phyloP scores from a whole-genome alignment of 495 filamentous ascomycete genomes.

The Xeromyces bisporus region DNA sequence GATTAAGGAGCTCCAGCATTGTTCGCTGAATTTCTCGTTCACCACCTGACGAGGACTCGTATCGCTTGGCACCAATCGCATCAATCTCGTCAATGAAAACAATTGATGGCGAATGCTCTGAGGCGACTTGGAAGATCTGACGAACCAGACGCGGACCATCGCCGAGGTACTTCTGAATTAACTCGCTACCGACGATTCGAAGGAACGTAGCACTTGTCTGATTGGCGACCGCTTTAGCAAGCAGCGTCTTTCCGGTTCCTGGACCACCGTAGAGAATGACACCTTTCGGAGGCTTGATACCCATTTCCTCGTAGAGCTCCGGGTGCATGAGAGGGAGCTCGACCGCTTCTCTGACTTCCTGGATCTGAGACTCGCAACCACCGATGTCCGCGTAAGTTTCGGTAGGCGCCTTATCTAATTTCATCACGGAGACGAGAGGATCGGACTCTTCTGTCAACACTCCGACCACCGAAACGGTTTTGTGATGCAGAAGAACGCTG shows the following conservation, averaged over 20 bases:
- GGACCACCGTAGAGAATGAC: slow-evolving; percentile 97
- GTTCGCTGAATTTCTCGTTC: slow-evolving; percentile 96
- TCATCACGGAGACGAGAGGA: slow-evolving; percentile 95
- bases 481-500: slow-evolving; percentile 91
- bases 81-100: slow-evolving; percentile 99
- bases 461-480: slow-evolving; percentile 93
- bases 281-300: slow-evolving; percentile 98
- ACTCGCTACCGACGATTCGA: slow-evolving; percentile 90
- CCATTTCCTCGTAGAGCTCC: slow-evolving; percentile 99
- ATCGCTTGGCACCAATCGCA: slow-evolving; percentile 96
- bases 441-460: slow-evolving; percentile 95
- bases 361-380: slow-evolving; percentile 85
- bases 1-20: slow-evolving; percentile 97
- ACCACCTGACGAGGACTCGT: slow-evolving; percentile 91
- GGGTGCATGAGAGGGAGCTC: slow-evolving; percentile 92
- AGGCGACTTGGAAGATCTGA: slow-evolving; percentile 95
- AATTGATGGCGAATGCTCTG: slow-evolving; percentile 91
- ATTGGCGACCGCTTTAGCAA: slow-evolving; percentile 97
- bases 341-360: slow-evolving; percentile 93
- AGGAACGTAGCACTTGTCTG: slow-evolving; percentile 97
- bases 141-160: slow-evolving; percentile 88
- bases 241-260: slow-evolving; percentile 90
- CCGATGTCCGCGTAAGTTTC: slow-evolving; percentile 98
- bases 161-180: slow-evolving; percentile 98
- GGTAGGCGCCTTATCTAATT: slow-evolving; percentile 95